Conservation (phyloP, 371 early-diverging fungal species). For the Nematocida minor region DNA sequence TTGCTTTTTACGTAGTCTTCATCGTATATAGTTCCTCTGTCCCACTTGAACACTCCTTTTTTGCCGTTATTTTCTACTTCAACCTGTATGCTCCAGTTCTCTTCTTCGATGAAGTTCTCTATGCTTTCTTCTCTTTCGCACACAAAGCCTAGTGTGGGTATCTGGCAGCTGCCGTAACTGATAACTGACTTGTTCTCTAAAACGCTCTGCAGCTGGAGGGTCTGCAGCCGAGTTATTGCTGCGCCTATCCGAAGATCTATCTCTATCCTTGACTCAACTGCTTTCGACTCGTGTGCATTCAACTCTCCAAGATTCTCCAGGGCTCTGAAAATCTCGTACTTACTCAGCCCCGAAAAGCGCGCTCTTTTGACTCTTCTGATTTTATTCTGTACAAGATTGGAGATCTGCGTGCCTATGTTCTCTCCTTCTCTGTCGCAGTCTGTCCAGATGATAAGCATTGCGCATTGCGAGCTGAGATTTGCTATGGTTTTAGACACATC, state of each 20-base stretch:
- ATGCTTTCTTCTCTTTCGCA: conserved; percentile 77
- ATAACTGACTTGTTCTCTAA: conserved; percentile 66
- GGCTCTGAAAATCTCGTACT: conserved; percentile 73
- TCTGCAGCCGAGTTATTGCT: conserved; percentile 87
- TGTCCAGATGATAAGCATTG: conserved; percentile 88
- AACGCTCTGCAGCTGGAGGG: conserved; percentile 67
- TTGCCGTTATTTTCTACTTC: conserved; percentile 64
- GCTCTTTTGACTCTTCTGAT: conserved; percentile 62
- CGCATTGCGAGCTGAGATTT: conserved; percentile 68
- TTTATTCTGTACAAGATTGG: conserved; percentile 36
- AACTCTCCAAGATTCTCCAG: conserved; percentile 70
- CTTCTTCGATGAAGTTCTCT: conserved; percentile 76
- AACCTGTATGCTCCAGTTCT: conserved; percentile 75
- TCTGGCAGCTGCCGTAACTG: conserved; percentile 94
- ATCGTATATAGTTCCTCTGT: conserved; percentile 63
- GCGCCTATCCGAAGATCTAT: conserved; percentile 92
- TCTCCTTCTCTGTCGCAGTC: conserved; percentile 99
- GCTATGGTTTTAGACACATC: conserved; percentile 67
- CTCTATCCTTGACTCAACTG: conserved; percentile 81
- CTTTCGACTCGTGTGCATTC: conserved; percentile 72
- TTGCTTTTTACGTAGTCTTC: conserved; percentile 59
- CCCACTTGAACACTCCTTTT: conserved; percentile 57
- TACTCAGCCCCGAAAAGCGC: conserved; percentile 66
- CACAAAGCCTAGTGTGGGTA: conserved; percentile 96
- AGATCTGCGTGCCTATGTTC: conserved; percentile 82